phyloP scores from a whole-genome alignment of 345 rosid species.

The Camelina neglecta region DNA sequence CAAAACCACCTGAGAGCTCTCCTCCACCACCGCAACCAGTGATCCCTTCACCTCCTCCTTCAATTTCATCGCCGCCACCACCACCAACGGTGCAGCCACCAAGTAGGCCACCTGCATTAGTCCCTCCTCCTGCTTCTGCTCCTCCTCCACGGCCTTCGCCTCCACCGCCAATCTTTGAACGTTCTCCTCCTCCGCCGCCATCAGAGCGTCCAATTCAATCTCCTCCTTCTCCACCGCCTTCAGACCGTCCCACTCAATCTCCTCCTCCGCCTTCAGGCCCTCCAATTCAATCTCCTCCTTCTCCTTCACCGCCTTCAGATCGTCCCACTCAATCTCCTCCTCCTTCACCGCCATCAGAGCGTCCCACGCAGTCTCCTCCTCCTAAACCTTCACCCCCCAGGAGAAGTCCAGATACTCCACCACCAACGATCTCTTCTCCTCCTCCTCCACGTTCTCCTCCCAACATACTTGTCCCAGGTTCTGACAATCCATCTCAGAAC shows the following conservation, averaged over 20 bases:
- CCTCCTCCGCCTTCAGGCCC: conserved; percentile 24
- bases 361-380: conserved; percentile 38
- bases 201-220: conserved; percentile 25
- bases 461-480: conserved; percentile 42
- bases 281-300: conserved; percentile 40
- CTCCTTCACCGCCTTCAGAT: conserved; percentile 25
- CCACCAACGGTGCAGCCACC: conserved; percentile 48
- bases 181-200: conserved; percentile 31
- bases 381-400: conserved; percentile 31
- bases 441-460: conserved; percentile 50
- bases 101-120: conserved; percentile 13
- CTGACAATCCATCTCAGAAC: conserved; percentile 44
- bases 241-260: conserved; percentile 27
- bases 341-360: conserved; percentile 19
- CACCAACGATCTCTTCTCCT: conserved; percentile 50
- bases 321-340: conserved; percentile 37
- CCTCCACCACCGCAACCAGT: conserved; percentile 32
- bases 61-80: conserved; percentile 25
- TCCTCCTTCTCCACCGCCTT: conserved; percentile 34
- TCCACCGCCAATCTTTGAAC: conserved; percentile 37
- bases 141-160: conserved; percentile 30
- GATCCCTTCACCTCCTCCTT: conserved; percentile 42
- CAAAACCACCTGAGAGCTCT: conserved; percentile 35
- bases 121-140: conserved; percentile 32
- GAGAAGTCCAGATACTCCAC: conserved; percentile 40